Conservation (phyloP, 768 basidiomycete genomes). For the Lactarius pseudohatsudake region DNA sequence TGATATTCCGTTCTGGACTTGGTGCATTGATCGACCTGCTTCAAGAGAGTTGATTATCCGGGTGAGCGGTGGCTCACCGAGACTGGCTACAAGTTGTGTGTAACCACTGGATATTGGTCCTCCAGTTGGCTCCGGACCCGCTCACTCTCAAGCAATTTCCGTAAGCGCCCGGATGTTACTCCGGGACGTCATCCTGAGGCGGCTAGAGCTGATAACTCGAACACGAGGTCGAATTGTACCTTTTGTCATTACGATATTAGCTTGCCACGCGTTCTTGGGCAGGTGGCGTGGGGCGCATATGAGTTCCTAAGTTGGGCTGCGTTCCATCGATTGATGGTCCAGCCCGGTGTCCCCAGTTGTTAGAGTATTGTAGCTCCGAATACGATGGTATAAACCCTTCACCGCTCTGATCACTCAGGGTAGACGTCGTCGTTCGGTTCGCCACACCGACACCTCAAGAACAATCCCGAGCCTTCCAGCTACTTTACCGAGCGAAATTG, state of each 20-base stretch:
- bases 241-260: slow-evolving; percentile 15
- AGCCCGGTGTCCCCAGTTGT: not conserved
- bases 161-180: not conserved
- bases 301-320: slow-evolving; percentile 4
- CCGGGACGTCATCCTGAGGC: slow-evolving; percentile 6
- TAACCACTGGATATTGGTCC: not conserved
- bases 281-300: slow-evolving; percentile 16
- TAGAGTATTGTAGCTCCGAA: not conserved
- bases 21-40: not conserved
- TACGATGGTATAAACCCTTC: not conserved
- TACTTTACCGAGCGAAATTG: slow-evolving; percentile 7
- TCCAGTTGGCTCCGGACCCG: not conserved
- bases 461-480: slow-evolving; percentile 14
- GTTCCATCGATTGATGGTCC: slow-evolving; percentile 23
- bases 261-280: slow-evolving; percentile 7
- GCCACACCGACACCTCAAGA: slow-evolving; percentile 3
- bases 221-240: not conserved
- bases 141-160: not conserved
- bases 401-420: not conserved
- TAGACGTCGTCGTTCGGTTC: not conserved
- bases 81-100: not conserved
- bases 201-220: no score
- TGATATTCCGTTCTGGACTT: not conserved
- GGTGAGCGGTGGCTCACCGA: not conserved
- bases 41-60: not conserved